These are phyloP conservation scores for Jacaranda mimosifolia DNA, from an alignment of 257 asterid species.

Conservation along the genomic window DNA sequence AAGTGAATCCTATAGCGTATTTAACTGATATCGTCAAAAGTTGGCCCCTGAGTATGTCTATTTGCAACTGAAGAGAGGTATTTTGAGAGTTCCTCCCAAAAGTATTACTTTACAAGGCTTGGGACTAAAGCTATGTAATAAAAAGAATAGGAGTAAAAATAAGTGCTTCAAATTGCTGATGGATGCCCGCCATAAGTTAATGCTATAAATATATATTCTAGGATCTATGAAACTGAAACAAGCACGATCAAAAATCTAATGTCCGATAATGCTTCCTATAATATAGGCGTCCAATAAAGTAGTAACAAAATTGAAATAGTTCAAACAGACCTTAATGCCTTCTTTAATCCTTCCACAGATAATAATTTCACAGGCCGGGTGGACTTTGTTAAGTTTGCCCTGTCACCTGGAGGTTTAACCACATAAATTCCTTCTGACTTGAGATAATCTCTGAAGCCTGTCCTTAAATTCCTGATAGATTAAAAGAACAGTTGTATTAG, in stretches of 20 bases:
- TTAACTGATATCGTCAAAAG: not conserved
- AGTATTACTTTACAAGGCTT: not conserved
- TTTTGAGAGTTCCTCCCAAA: not conserved
- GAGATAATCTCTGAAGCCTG: slow-evolving; percentile 74
- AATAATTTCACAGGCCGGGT: slow-evolving; percentile 69
- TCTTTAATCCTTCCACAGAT: slow-evolving; percentile 85
- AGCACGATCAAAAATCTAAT: not conserved
- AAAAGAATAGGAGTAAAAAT: not conserved
- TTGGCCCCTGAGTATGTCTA: not conserved
- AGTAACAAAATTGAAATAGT: slow-evolving; percentile 1
- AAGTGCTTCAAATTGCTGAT: no score
- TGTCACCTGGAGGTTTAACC: slow-evolving; percentile 61
- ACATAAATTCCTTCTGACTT: slow-evolving; percentile 82
- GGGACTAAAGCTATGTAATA: not conserved
- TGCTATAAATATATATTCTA: no score
- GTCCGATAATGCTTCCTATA: not conserved
- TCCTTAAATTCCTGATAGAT: slow-evolving; percentile 70
- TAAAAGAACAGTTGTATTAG: slow-evolving; percentile 27
- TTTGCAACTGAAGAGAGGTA: not conserved
- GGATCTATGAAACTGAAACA: not conserved
- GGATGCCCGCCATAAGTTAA: no score
- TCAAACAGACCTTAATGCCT: slow-evolving; percentile 76
- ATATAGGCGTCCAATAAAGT: not conserved
- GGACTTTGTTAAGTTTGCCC: slow-evolving; percentile 55
- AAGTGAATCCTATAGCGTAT: not conserved